phyloP scores from a whole-genome alignment of 73 alveolate species.

The Blepharisma japonicum region DNA sequence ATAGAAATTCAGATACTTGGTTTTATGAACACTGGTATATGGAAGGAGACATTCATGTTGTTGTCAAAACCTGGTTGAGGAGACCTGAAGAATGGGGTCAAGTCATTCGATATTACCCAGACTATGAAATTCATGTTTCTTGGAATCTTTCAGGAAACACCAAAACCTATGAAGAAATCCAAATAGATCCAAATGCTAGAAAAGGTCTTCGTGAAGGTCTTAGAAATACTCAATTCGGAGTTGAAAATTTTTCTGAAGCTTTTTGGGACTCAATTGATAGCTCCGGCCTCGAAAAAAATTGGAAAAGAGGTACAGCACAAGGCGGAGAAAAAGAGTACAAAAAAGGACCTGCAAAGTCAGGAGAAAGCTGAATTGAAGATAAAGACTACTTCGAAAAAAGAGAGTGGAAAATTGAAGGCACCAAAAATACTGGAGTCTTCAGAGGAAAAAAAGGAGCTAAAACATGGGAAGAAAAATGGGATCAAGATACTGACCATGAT shows the following conservation, averaged over 20 bases:
- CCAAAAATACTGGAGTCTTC: not conserved
- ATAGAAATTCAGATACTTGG: not conserved
- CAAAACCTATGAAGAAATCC: not conserved
- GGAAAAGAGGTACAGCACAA: conserved; percentile 23
- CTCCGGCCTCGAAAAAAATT: not conserved
- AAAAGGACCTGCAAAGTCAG: not conserved
- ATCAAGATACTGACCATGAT: not conserved
- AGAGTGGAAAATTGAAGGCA: conserved; percentile 7
- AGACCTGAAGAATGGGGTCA: conserved; percentile 18
- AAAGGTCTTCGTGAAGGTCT: not conserved
- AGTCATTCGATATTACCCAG: conserved; percentile 4
- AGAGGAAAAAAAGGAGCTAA: conserved; percentile 17
- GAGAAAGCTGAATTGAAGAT: conserved; percentile 16
- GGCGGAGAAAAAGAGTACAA: conserved; percentile 22
- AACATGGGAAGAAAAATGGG: conserved; percentile 19
- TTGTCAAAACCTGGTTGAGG: conserved; percentile 6
- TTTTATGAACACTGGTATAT: conserved; percentile 20
- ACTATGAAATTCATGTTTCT: conserved; percentile 12
- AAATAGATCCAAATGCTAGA: not conserved
- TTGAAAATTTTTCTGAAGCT: conserved; percentile 12
- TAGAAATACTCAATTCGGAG: not conserved
- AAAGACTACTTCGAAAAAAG: not conserved
- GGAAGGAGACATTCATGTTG: conserved; percentile 17
- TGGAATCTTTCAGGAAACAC: not conserved
- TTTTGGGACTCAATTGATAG: conserved; percentile 1